Percentiles rank a stretch among this genome's conserved stretches.
Evolutionary conservation across 495 filamentous ascomycete genomes (phyloP).

Genomic region (Evernia prunastri): DNA sequence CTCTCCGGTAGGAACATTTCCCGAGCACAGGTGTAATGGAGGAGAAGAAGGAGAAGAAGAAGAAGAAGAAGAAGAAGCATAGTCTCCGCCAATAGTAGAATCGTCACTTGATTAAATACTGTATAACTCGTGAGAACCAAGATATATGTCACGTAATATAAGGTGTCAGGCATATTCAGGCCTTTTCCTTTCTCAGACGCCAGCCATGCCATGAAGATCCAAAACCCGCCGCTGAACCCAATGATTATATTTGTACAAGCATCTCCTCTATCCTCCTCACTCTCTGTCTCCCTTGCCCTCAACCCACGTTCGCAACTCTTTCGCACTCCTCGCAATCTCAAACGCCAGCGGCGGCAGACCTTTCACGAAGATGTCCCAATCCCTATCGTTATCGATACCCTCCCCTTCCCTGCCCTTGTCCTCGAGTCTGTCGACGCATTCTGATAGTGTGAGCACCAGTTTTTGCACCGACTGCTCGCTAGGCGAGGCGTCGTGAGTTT

Average conservation of each 20-base stretch:
- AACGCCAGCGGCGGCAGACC: conserved; percentile 78
- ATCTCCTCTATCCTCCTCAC: conserved; percentile 8
- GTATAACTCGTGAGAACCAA: background rate
- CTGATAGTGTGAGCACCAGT: conserved; percentile 57
- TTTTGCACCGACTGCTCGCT: conserved; percentile 48
- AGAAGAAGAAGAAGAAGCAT: too few relatives aligned
- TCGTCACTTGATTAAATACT: background rate
- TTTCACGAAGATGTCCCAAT: conserved; percentile 60
- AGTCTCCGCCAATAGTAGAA: background rate
- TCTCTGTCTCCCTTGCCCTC: conserved; percentile 35
- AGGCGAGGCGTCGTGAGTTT: conserved; percentile 19
- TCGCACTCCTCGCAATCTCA: conserved; percentile 77
- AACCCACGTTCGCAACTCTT: conserved; percentile 55
- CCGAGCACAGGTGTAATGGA: too few relatives aligned
- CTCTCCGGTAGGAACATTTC: too few relatives aligned
- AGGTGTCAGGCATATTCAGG: background rate
- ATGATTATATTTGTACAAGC: background rate
- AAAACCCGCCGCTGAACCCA: background rate
- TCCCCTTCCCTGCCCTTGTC: conserved; percentile 61
- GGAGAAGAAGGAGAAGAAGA: too few relatives aligned
- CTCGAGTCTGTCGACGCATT: conserved; percentile 57
- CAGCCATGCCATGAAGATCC: background rate
- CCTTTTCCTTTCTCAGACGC: background rate
- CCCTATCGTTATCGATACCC: conserved; percentile 43
- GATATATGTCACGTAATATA: background rate